phyloP scores from a whole-genome alignment of 768 basidiomycete species.

The Polyporus arcularius region DNA sequence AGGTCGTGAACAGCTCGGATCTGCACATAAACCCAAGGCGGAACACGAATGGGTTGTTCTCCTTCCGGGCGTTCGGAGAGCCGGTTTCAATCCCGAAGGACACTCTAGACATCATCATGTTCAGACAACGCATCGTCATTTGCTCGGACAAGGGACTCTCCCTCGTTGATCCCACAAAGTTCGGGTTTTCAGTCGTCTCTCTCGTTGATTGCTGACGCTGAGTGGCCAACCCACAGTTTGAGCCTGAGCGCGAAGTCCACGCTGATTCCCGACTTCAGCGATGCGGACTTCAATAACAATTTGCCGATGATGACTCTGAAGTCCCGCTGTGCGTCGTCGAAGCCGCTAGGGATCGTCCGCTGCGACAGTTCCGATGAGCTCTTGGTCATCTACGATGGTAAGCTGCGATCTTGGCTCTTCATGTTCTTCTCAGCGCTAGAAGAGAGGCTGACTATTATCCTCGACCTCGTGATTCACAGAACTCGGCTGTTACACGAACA shows the following conservation, averaged over 20 bases:
- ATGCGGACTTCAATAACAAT: slow-evolving; percentile 35
- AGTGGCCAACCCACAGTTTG: slow-evolving; percentile 39
- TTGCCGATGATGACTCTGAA: slow-evolving; percentile 55
- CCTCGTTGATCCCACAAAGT: slow-evolving; percentile 72
- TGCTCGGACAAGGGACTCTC: slow-evolving; percentile 65
- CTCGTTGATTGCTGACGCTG: neutral
- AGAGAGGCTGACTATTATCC: no score
- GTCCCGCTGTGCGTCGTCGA: slow-evolving; percentile 53
- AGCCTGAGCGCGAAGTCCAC: slow-evolving; percentile 31
- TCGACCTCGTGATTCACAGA: slow-evolving; percentile 38
- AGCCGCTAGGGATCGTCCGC: slow-evolving; percentile 68
- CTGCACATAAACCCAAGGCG: slow-evolving; percentile 39
- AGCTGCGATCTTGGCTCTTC: slow-evolving; percentile 24
- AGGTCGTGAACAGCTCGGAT: slow-evolving; percentile 49
- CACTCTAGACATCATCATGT: slow-evolving; percentile 56
- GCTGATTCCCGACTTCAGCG: slow-evolving; percentile 61
- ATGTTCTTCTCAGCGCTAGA: neutral
- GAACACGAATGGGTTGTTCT: slow-evolving; percentile 27
- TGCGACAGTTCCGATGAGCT: slow-evolving; percentile 52
- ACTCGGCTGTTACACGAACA: slow-evolving; percentile 76
- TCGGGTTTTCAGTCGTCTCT: slow-evolving; percentile 23
- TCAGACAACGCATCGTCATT: slow-evolving; percentile 66
- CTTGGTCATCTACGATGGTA: slow-evolving; percentile 76
- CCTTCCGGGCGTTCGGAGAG: slow-evolving; percentile 70
- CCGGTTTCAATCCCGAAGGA: slow-evolving; percentile 73